Evolutionary conservation across 148 eudicot genomes (phyloP).

Genomic region (Arctostaphylos glauca): DNA sequence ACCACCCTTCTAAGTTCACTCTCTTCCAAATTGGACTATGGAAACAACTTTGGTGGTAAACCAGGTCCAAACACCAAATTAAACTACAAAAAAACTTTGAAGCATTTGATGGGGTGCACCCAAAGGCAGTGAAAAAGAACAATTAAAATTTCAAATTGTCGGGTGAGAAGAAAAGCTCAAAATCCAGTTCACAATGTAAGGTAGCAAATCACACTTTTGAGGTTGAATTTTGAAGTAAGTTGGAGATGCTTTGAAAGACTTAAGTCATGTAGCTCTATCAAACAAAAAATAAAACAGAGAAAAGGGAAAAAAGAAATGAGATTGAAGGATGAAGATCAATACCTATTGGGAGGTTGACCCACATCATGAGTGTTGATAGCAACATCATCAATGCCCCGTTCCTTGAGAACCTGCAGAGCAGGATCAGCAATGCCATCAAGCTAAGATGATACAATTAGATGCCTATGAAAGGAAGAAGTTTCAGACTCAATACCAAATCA

Average conservation of each 20-base stretch:
- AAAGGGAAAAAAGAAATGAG: not conserved
- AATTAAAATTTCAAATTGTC: not conserved
- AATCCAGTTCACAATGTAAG: not conserved
- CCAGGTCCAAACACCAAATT: not conserved
- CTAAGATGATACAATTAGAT: not conserved
- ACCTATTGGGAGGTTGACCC: constrained; percentile 53
- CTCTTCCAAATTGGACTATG: not conserved
- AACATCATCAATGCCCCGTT: constrained; percentile 60
- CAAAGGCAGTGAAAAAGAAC: not conserved
- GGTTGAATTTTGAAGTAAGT: not conserved
- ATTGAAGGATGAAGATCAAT: not conserved
- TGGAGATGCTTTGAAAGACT: not conserved
- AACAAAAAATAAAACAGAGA: not conserved
- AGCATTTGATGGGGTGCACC: not conserved
- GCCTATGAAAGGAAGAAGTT: not conserved
- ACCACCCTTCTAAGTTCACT: not conserved
- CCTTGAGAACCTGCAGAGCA: constrained; percentile 61
- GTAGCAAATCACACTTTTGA: not conserved
- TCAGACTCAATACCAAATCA: not conserved
- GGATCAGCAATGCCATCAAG: constrained; percentile 9
- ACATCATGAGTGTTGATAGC: constrained; percentile 34
- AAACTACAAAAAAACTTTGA: not conserved
- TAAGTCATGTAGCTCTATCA: not conserved
- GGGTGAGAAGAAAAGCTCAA: not conserved
- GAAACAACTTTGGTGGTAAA: not conserved